These are phyloP conservation scores for Thraustochytrium striatum DNA, from an alignment of 352 stramenopile genomes.

Conservation along the genomic window DNA sequence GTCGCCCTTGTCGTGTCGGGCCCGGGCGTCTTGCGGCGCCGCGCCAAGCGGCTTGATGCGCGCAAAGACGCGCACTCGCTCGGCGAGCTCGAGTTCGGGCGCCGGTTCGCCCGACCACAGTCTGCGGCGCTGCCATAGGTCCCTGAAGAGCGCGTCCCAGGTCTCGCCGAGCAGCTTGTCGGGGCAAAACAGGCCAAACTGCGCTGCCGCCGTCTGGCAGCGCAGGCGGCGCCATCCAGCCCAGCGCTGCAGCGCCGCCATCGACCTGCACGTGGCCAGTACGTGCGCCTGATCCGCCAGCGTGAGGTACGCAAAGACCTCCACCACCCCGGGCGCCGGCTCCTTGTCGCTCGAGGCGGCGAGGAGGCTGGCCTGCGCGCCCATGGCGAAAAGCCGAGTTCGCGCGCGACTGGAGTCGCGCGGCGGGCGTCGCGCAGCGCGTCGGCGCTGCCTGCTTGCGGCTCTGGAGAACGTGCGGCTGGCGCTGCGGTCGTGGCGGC, in stretches of 20 bases:
- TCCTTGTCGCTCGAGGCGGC: no score
- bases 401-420: no score
- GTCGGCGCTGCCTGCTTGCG: no score
- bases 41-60: not conserved
- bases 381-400: no score
- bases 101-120: constrained; percentile 5
- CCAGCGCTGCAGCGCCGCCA: not conserved
- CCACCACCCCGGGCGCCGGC: constrained; percentile 1
- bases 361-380: no score
- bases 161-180: not conserved
- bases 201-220: not conserved
- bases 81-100: not conserved
- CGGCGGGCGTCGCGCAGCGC: no score
- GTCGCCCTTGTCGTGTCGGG: not conserved
- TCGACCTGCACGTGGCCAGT: not conserved
- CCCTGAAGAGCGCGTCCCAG: constrained; percentile 15
- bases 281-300: not conserved
- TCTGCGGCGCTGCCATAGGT: constrained; percentile 2
- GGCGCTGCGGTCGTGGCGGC: no score
- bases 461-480: no score
- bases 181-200: constrained; percentile 32
- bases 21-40: not conserved
- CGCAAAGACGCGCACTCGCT: constrained; percentile 32
- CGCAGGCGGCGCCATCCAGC: not conserved
- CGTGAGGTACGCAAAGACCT: constrained; percentile 5